These are phyloP conservation scores for Ascochyta lentis DNA, from an alignment of 2,329 filamentous ascomycete species.

Conservation along the genomic window DNA sequence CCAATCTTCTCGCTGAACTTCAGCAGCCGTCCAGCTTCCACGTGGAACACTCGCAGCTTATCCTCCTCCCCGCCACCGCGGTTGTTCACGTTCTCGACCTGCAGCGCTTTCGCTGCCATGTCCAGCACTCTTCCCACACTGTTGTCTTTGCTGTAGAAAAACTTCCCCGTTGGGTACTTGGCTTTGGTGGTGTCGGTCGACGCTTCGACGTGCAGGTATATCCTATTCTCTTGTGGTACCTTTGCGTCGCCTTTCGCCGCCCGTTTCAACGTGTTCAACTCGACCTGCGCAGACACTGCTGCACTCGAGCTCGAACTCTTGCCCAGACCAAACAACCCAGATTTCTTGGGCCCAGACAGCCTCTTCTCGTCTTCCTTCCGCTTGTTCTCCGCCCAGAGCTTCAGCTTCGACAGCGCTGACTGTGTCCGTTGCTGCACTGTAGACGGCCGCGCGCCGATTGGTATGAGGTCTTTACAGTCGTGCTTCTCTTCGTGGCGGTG, in stretches of 20 bases:
- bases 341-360: slow-evolving; percentile 26
- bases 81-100: slow-evolving; percentile 86
- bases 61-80: slow-evolving; percentile 76
- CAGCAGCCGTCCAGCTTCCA: slow-evolving; percentile 84
- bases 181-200: slow-evolving; percentile 83
- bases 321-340: slow-evolving; percentile 33
- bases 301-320: slow-evolving; percentile 27
- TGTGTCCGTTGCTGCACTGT: slow-evolving; percentile 65
- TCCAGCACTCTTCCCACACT: slow-evolving; percentile 86
- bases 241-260: slow-evolving; percentile 89
- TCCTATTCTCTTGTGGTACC: slow-evolving; percentile 78
- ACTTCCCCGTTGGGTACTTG: slow-evolving; percentile 72
- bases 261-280: slow-evolving; percentile 80
- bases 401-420: slow-evolving; percentile 77
- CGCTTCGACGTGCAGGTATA: slow-evolving; percentile 91
- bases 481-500: slow-evolving; percentile 82
- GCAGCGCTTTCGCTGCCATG: slow-evolving; percentile 75
- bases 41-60: slow-evolving; percentile 86
- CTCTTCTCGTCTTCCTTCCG: slow-evolving; percentile 72
- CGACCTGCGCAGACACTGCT: slow-evolving; percentile 69
- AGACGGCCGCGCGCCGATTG: slow-evolving; percentile 60
- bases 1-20: slow-evolving; percentile 90
- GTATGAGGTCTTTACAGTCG: slow-evolving; percentile 77
- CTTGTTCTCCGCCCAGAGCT: slow-evolving; percentile 80
- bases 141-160: slow-evolving; percentile 71